Conservation (phyloP, 257 asterid species). For the Nicotiana sylvestris region DNA sequence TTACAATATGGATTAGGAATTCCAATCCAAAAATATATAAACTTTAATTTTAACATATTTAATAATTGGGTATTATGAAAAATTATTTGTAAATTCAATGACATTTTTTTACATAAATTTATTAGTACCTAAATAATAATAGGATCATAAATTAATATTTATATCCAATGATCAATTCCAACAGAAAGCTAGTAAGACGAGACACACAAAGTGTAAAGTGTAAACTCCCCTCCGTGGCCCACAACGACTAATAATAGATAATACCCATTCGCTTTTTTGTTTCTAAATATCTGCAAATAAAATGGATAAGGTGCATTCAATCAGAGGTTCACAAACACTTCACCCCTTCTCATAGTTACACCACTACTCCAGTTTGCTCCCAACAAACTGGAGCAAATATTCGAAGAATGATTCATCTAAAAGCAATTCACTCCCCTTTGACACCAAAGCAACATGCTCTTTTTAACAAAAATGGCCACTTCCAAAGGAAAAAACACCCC, state of each 20-base stretch:
- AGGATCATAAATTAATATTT: no score
- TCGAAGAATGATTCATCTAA: conserved; percentile 50
- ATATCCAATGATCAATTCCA: no score
- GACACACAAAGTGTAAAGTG: not conserved
- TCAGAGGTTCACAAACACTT: conserved; percentile 39
- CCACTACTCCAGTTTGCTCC: not conserved
- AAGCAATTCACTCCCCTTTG: conserved; percentile 57
- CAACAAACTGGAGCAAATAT: not conserved
- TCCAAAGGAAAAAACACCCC: conserved; percentile 36
- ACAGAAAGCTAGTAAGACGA: not conserved
- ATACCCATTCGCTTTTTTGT: not conserved
- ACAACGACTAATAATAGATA: not conserved
- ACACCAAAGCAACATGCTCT: conserved; percentile 27
- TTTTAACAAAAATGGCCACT: conserved; percentile 29
- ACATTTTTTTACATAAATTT: no score
- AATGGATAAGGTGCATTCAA: conserved; percentile 14
- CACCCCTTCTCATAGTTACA: not conserved
- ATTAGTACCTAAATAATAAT: no score
- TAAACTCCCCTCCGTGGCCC: not conserved
- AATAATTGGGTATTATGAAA: no score
- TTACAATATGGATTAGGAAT: no score
- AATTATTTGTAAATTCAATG: no score
- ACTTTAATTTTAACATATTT: no score
- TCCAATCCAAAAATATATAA: no score
- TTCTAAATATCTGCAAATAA: not conserved